These are phyloP conservation scores for Penicillium rolfsii DNA, from an alignment of 2,329 filamentous ascomycete genomes.

Conservation along the genomic window DNA sequence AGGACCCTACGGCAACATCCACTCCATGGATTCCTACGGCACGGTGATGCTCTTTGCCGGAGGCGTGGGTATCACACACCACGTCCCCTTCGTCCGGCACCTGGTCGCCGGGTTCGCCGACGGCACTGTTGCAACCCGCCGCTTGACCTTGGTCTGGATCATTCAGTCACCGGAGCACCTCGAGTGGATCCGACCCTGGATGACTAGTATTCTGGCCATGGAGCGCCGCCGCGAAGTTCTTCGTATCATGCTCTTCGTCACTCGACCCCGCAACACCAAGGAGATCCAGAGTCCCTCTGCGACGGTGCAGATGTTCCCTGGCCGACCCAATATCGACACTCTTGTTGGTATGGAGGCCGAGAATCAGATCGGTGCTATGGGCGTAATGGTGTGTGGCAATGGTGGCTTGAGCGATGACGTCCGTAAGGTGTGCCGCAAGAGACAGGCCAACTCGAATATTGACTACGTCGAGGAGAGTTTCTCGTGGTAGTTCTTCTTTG, in stretches of 20 bases:
- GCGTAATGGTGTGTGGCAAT: slow-evolving; percentile 78
- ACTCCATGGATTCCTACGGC: slow-evolving; percentile 88
- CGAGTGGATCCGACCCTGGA: slow-evolving; percentile 91
- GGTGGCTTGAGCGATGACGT: slow-evolving; percentile 77
- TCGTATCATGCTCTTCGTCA: slow-evolving; percentile 86
- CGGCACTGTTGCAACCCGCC: slow-evolving; percentile 76
- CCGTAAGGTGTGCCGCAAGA: slow-evolving; percentile 66
- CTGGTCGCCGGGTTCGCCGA: slow-evolving; percentile 70
- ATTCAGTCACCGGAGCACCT: slow-evolving; percentile 86
- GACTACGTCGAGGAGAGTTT: slow-evolving; percentile 81
- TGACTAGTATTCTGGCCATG: slow-evolving; percentile 75
- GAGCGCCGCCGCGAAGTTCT: slow-evolving; percentile 80
- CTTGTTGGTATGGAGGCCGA: slow-evolving; percentile 81
- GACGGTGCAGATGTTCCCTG: slow-evolving; percentile 89
- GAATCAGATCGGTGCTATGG: slow-evolving; percentile 84
- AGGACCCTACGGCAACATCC: slow-evolving; percentile 83
- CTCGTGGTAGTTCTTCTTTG: slow-evolving; percentile 43
- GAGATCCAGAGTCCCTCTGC: slow-evolving; percentile 76
- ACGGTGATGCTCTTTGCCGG: slow-evolving; percentile 89
- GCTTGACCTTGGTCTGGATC: slow-evolving; percentile 86
- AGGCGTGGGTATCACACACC: slow-evolving; percentile 93
- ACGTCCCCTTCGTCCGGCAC: slow-evolving; percentile 83
- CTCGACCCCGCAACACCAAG: slow-evolving; percentile 78
- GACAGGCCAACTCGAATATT: slow-evolving; percentile 64
- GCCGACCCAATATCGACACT: slow-evolving; percentile 78